A percentile compares a stretch with the other conserved stretches of the same genome.
Evolutionary conservation across 495 filamentous ascomycete genomes (phyloP).

Genomic region (Lepraria neglecta): DNA sequence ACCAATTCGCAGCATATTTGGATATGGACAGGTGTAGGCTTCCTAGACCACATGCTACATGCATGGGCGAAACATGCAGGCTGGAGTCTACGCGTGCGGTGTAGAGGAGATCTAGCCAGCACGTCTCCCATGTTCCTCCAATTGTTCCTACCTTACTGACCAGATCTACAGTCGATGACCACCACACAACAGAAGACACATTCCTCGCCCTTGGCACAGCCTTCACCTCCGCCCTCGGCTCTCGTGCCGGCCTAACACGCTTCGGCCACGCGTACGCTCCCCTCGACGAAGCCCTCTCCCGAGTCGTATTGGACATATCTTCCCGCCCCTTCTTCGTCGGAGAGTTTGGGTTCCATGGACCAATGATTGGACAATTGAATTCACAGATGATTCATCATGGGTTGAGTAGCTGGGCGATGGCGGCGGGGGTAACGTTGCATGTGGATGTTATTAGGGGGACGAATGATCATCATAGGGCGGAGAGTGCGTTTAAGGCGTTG

Average conservation of each 20-base stretch:
- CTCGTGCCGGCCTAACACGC: slow-evolving; percentile 71
- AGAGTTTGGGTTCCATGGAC: slow-evolving; percentile 70
- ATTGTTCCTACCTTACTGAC: neutral
- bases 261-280: slow-evolving; percentile 89
- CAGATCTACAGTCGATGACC: slow-evolving; percentile 73
- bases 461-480: slow-evolving; percentile 94
- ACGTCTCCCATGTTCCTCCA: slow-evolving; percentile 28
- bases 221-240: slow-evolving; percentile 70
- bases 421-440: slow-evolving; percentile 84
- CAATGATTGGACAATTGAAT: slow-evolving; percentile 89
- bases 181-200: slow-evolving; percentile 95
- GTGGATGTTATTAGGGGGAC: slow-evolving; percentile 80
- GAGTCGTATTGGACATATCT: slow-evolving; percentile 90
- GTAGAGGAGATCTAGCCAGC: slow-evolving; percentile 88
- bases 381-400: slow-evolving; percentile 98
- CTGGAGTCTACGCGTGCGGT: slow-evolving; percentile 77
- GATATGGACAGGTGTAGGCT: slow-evolving; percentile 93
- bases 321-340: slow-evolving; percentile 81
- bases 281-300: slow-evolving; percentile 88
- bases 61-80: slow-evolving; percentile 92
- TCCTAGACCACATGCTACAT: slow-evolving; percentile 98
- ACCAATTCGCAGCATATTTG: slow-evolving; percentile 75
- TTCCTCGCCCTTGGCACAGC: slow-evolving; percentile 84
- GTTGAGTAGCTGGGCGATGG: slow-evolving; percentile 85
- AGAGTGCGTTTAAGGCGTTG: slow-evolving; percentile 95